Conservation (phyloP, 1,284 basidiomycete genomes). For the Tremellales sp. region DNA sequence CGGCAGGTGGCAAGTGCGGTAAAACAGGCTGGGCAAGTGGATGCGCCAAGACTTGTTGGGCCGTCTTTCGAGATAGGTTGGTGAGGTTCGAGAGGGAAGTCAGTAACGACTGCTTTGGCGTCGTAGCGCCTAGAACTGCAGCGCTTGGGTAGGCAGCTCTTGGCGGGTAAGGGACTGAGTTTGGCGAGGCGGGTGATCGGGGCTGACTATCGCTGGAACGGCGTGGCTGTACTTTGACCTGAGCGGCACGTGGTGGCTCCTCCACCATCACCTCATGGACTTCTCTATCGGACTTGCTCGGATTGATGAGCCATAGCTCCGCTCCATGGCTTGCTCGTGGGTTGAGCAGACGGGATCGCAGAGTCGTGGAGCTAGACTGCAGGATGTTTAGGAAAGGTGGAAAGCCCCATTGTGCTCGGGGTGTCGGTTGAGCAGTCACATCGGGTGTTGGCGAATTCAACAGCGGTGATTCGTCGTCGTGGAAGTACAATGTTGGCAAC, state of each 20-base stretch:
- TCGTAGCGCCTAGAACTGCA: slow-evolving; percentile 17
- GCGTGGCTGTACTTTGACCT: slow-evolving; percentile 3
- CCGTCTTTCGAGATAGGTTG: slow-evolving; percentile 78
- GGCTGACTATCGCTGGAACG: slow-evolving; percentile 9
- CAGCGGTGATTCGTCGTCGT: slow-evolving; percentile 81
- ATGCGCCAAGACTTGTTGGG: slow-evolving; percentile 86
- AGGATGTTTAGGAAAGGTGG: slow-evolving; percentile 67
- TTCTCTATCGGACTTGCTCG: slow-evolving; percentile 82
- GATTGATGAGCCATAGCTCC: slow-evolving; percentile 85
- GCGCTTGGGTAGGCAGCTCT: slow-evolving; percentile 50
- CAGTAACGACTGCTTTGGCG: slow-evolving; percentile 50
- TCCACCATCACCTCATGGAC: slow-evolving; percentile 57
- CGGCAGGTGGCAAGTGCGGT: slow-evolving; percentile 87
- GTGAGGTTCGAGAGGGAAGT: slow-evolving; percentile 87
- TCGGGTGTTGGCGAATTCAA: slow-evolving; percentile 44
- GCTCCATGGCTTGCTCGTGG: slow-evolving; percentile 30
- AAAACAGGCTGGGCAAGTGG: slow-evolving; percentile 90
- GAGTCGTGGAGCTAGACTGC: slow-evolving; percentile 67
- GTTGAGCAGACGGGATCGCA: slow-evolving; percentile 57
- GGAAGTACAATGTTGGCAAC: slow-evolving; percentile 86
- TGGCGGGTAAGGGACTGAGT: slow-evolving; percentile 54
- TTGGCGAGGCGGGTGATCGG: slow-evolving; percentile 1
- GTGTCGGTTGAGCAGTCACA: slow-evolving; percentile 39
- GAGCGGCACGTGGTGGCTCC: slow-evolving; percentile 11
- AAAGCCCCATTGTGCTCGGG: slow-evolving; percentile 53